A percentile compares a stretch with the other conserved stretches of the same genome.
These are phyloP conservation scores for Saussurea involucrata DNA, from an alignment of 129 eudicot genomes.

Conservation along the genomic window DNA sequence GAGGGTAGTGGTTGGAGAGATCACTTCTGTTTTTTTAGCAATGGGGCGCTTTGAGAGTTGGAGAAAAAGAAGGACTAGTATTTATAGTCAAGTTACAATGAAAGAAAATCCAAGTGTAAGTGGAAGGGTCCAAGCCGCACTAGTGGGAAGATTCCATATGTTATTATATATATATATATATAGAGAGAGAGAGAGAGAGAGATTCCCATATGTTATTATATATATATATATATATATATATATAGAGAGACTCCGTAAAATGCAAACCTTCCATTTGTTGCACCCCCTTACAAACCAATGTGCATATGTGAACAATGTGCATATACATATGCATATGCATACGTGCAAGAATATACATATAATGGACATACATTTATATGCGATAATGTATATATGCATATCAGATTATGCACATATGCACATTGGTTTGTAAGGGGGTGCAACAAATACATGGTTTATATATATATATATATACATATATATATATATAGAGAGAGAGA, in stretches of 20 bases:
- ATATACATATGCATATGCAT: too few relatives aligned
- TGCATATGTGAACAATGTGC: too few relatives aligned
- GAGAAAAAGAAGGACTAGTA: not conserved
- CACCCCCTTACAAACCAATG: too few relatives aligned
- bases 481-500: not conserved
- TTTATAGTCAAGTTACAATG: conserved; percentile 1
- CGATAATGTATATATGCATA: too few relatives aligned
- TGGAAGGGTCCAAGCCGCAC: conserved; percentile 14
- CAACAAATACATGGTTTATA: too few relatives aligned
- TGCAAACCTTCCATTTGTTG: too few relatives aligned
- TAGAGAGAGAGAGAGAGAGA: not conserved
- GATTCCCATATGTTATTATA: not conserved
- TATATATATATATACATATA: not conserved
- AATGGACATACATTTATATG: too few relatives aligned
- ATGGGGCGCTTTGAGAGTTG: not conserved
- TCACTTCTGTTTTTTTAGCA: conserved; percentile 7
- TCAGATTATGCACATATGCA: too few relatives aligned
- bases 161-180: not conserved
- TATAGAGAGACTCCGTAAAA: too few relatives aligned
- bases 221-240: too few relatives aligned
- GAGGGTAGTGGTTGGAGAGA: not conserved
- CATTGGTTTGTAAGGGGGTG: too few relatives aligned
- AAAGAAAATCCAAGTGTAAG: not conserved
- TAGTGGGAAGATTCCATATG: conserved; percentile 17
- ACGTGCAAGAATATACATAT: too few relatives aligned